Evolutionary conservation across 371 early-diverging fungal genomes (phyloP).

Genomic region (Blastocladiella emersonii): DNA sequence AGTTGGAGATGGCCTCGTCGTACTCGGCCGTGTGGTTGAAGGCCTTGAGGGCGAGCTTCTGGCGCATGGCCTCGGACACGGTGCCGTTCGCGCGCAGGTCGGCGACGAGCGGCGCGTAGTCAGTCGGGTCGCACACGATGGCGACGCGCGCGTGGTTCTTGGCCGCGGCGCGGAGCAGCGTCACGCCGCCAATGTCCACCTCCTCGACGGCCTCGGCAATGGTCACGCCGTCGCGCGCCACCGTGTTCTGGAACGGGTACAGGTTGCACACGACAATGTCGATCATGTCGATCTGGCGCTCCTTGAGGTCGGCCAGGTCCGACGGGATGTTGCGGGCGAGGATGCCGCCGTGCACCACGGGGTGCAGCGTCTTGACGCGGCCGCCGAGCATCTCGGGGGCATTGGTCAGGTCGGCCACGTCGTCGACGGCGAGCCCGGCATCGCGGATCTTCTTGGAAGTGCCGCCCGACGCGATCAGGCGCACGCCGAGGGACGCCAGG

Average conservation of each 20-base stretch:
- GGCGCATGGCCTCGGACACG: conserved; percentile 24
- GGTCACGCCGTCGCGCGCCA: conserved; percentile 73
- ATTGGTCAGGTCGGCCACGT: conserved; percentile 91
- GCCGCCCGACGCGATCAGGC: conserved; percentile 88
- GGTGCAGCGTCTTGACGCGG: conserved; percentile 96
- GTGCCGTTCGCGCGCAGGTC: conserved; percentile 32
- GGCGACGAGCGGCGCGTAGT: conserved; percentile 61
- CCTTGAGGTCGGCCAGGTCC: conserved; percentile 76
- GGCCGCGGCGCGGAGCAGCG: conserved; percentile 92
- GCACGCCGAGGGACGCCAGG: conserved; percentile 55
- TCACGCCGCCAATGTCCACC: conserved; percentile 96
- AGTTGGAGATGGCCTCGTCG: conserved; percentile 85
- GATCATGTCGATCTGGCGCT: conserved; percentile 78
- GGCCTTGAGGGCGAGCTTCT: conserved; percentile 43
- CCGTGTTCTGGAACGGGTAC: conserved; percentile 92
- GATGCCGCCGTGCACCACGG: conserved; percentile 95
- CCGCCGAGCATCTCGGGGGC: conserved; percentile 98
- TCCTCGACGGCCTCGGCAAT: conserved; percentile 92
- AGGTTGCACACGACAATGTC: conserved; percentile 93
- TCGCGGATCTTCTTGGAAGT: conserved; percentile 80
- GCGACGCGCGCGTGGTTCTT: conserved; percentile 95
- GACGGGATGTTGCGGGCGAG: conserved; percentile 76
- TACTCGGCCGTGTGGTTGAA: conserved; percentile 92
- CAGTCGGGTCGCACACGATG: conserved; percentile 79
- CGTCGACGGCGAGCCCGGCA: conserved; percentile 79